phyloP scores from a whole-genome alignment of 768 basidiomycete species.

The Mycena capillaripes region DNA sequence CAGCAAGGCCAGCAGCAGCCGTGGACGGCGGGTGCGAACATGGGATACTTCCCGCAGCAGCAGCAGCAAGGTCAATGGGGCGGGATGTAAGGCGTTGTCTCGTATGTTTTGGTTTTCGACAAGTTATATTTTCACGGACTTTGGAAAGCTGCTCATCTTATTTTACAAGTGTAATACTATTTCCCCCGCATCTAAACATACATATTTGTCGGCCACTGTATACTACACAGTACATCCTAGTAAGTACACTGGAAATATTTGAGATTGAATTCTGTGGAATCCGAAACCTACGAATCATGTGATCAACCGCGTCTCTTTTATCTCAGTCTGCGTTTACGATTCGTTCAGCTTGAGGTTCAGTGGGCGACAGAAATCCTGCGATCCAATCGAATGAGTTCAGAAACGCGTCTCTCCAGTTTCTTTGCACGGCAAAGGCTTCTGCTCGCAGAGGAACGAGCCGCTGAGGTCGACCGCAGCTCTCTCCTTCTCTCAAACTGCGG shows the following conservation, averaged over 20 bases:
- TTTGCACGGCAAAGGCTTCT: slow-evolving; percentile 77
- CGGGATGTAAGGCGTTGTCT: slow-evolving; percentile 46
- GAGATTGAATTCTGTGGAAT: neutral
- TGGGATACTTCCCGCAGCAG: slow-evolving; percentile 34
- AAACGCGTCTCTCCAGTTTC: slow-evolving; percentile 63
- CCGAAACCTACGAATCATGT: neutral
- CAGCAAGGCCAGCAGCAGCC: slow-evolving; percentile 26
- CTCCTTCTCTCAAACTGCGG: slow-evolving; percentile 87
- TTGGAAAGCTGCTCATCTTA: neutral
- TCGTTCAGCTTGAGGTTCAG: neutral
- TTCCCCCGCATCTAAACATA: neutral
- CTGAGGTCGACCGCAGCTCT: slow-evolving; percentile 87
- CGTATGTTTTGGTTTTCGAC: neutral
- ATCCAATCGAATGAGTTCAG: slow-evolving; percentile 6
- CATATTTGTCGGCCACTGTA: neutral
- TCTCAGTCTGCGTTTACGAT: neutral
- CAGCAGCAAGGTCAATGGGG: slow-evolving; percentile 54
- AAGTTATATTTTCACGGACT: slow-evolving; percentile 3
- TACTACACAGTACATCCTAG: neutral
- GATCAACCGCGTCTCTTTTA: neutral
- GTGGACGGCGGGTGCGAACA: slow-evolving; percentile 27
- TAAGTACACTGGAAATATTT: neutral
- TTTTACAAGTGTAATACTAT: slow-evolving; percentile 1
- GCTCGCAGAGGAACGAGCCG: slow-evolving; percentile 79
- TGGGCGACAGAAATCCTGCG: neutral